Conservation (phyloP, 441 rosid species). For the Corymbia calophylla region DNA sequence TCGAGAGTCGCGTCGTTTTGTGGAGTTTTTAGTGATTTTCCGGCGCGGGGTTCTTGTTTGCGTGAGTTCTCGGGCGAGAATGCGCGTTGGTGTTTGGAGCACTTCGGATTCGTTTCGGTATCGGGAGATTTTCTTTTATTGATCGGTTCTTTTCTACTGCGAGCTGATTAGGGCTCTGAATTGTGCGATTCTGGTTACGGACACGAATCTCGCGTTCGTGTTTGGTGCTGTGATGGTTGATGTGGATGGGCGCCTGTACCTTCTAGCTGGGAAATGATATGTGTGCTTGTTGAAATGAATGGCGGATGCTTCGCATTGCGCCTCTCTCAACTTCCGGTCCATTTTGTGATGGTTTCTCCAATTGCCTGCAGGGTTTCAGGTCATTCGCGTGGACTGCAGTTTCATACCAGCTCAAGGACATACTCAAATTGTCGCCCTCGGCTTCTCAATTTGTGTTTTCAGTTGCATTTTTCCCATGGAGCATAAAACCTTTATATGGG, state of each 20-base stretch:
- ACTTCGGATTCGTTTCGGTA: background rate
- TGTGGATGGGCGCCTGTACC: background rate
- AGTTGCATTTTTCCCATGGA: constrained; percentile 89
- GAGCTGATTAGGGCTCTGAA: background rate
- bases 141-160: background rate
- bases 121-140: background rate
- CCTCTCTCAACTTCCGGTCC: background rate
- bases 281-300: background rate
- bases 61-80: background rate
- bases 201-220: background rate
- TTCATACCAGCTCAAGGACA: constrained; percentile 90
- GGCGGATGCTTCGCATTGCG: too few relatives aligned
- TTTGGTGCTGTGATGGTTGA: background rate
- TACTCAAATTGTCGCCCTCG: constrained; percentile 83
- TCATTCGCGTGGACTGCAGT: constrained; percentile 98
- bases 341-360: background rate
- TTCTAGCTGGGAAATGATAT: background rate
- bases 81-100: background rate
- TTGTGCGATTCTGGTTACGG: background rate
- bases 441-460: constrained; percentile 89
- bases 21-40: background rate
- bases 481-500: constrained; percentile 94
- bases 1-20: background rate
- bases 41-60: background rate
- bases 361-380: constrained; percentile 72